Evolutionary conservation across 2,329 filamentous ascomycete genomes (phyloP), one percentile per base, ranked within the genome.

Genomic region (Onygenales sp.): DNA sequence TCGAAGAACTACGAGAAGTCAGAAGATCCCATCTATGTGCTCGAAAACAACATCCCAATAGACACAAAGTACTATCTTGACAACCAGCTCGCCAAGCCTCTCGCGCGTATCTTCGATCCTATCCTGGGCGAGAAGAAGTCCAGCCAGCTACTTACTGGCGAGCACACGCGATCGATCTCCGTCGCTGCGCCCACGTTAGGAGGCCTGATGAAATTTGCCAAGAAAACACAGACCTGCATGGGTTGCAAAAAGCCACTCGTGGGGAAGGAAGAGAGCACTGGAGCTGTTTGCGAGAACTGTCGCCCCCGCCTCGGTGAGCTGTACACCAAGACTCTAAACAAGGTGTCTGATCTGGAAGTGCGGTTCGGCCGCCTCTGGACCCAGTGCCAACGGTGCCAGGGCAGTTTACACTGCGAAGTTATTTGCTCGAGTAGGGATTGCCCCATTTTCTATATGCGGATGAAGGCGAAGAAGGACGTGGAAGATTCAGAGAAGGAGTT

Each of bases 391-490:
- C 80, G 93, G 43, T 98, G 93, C 69, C 93, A 98, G 74, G 93
- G 91, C 52, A 96, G 90, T 74, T 87, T 98, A 80, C 93, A 98
- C 73, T 93, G 89, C 69, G 93, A 98, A 71, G 94, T 98, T 52
- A 97, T 98, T 62, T 98, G 93, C 75, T 91, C 86, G 58, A 92
- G 86, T 68, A 87, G 90, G 69, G 93, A 98, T 75, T 98, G 93
- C 67, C 93, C 93, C 1, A 98, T 98, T 65, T 98, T 98, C 72
- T 98, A 98, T 71, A 98, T 98, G 93, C 84, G 93, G 4, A 98
- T 98, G 93, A 98, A 98, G 79, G 92, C 92, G 35, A 95, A 96
- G 80, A 98, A 98, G 77, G 93, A 98, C 69, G 84, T 97, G 41
- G 92, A 97, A 70, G 93, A 98, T 73, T 86, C 85, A 1, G 89